Evolutionary conservation across 805 yeast species (phyloP).

Genomic region (Barnettozyma pratensis): DNA sequence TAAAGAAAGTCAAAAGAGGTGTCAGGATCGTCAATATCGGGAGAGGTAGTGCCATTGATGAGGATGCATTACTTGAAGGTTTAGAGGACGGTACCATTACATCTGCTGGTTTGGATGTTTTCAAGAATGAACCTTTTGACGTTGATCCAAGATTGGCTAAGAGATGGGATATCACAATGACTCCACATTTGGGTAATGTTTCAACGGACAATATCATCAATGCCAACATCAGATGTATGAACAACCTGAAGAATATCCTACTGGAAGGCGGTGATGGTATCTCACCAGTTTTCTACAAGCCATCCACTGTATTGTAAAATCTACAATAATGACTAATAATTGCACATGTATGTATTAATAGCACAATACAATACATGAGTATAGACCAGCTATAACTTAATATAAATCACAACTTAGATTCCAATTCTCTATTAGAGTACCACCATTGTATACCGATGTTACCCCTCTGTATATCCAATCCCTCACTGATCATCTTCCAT

Average conservation of each 20-base stretch:
- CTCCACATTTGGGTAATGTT: constrained; percentile 70
- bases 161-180: constrained; percentile 53
- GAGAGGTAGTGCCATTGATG: constrained; percentile 65
- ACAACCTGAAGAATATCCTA: constrained; percentile 35
- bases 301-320: not conserved
- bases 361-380: not conserved
- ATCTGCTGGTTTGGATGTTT: constrained; percentile 73
- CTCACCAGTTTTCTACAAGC: constrained; percentile 2
- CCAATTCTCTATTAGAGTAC: constrained; percentile 35
- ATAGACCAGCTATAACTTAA: constrained; percentile 6
- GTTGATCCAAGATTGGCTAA: constrained; percentile 45
- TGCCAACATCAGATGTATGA: constrained; percentile 49
- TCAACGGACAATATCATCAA: constrained; percentile 50
- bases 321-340: not conserved
- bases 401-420: constrained; percentile 9
- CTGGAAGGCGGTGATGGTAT: constrained; percentile 16
- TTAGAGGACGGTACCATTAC: constrained; percentile 54
- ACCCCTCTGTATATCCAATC: constrained; percentile 51
- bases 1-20: constrained; percentile 45
- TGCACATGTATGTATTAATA: not conserved
- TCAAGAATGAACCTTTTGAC: constrained; percentile 50
- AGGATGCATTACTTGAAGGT: constrained; percentile 56
- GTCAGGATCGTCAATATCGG: constrained; percentile 71
- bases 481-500: constrained; percentile 55
- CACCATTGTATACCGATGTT: constrained; percentile 58